A percentile compares a stretch with the other conserved stretches of the same genome.
Evolutionary conservation across 2,329 filamentous ascomycete species (phyloP).

Genomic region (Paraphoma chrysanthemicola): DNA sequence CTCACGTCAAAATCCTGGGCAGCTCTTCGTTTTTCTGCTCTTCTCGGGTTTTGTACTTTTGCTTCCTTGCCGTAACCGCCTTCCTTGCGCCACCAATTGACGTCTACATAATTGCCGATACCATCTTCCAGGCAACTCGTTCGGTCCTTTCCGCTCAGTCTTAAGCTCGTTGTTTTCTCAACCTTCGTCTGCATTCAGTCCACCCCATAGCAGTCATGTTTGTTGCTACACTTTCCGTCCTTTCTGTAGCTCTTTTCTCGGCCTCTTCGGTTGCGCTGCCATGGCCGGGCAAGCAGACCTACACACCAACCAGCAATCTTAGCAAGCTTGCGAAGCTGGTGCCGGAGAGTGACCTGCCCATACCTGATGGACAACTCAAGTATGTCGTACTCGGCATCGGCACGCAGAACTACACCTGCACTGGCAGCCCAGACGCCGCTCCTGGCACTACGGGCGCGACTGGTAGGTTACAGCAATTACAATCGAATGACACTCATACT

Average conservation of each 20-base stretch:
- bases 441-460: slow-evolving; percentile 43
- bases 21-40: background rate
- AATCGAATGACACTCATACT: background rate
- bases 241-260: slow-evolving; percentile 28
- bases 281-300: slow-evolving; percentile 13
- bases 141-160: background rate
- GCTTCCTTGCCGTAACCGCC: background rate
- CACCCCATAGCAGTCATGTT: slow-evolving; percentile 25
- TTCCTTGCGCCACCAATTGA: background rate
- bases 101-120: background rate
- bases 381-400: slow-evolving; percentile 58
- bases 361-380: slow-evolving; percentile 47
- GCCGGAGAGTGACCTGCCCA: slow-evolving; percentile 39
- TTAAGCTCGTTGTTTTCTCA: background rate
- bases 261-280: slow-evolving; percentile 25
- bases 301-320: slow-evolving; percentile 27
- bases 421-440: slow-evolving; percentile 27
- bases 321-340: slow-evolving; percentile 32
- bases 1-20: no score
- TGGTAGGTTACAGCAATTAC: slow-evolving; percentile 27
- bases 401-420: slow-evolving; percentile 62
- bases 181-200: no score
- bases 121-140: background rate
- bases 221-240: slow-evolving; percentile 4
- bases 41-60: background rate